phyloP scores from a whole-genome alignment of 2,329 filamentous ascomycete species.

The Triangularia setosa region DNA sequence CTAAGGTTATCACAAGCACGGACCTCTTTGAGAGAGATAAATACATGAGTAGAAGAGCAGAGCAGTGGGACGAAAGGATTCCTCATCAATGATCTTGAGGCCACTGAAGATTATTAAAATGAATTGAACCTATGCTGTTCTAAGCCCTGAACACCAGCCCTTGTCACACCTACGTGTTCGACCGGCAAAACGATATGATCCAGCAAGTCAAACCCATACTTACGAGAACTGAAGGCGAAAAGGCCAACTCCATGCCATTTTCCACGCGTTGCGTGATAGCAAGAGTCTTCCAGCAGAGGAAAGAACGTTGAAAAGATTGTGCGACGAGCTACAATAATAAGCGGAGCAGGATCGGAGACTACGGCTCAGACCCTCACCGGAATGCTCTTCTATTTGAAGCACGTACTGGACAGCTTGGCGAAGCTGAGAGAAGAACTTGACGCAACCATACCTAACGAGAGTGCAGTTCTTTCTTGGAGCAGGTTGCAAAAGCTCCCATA shows the following conservation, averaged over 20 bases:
- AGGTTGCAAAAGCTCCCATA: constrained; percentile 19
- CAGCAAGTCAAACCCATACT: constrained; percentile 23
- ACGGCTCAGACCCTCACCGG: constrained; percentile 27
- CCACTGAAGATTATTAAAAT: too few species aligned
- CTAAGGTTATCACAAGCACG: too few species aligned
- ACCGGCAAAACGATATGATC: constrained; percentile 17
- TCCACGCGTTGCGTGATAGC: constrained; percentile 26
- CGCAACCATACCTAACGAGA: constrained; percentile 19
- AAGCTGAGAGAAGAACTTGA: constrained; percentile 19
- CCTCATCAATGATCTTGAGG: too few species aligned
- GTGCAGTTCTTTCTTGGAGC: constrained; percentile 15
- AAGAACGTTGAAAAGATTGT: constrained; percentile 24
- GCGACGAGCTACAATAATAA: constrained; percentile 27
- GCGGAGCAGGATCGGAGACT: constrained; percentile 31
- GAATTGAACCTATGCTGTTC: too few species aligned
- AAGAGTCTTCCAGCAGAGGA: constrained; percentile 30
- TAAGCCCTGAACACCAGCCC: too few species aligned
- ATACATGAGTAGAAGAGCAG: too few species aligned
- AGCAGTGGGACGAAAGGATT: too few species aligned
- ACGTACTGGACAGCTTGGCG: constrained; percentile 11
- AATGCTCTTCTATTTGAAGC: constrained; percentile 25
- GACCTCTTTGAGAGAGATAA: too few species aligned
- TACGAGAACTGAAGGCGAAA: constrained; percentile 14
- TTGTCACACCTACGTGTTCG: too few species aligned
- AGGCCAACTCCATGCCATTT: constrained; percentile 26